phyloP scores from a whole-genome alignment of 768 basidiomycete genomes.

The Mycena capillaripes region DNA sequence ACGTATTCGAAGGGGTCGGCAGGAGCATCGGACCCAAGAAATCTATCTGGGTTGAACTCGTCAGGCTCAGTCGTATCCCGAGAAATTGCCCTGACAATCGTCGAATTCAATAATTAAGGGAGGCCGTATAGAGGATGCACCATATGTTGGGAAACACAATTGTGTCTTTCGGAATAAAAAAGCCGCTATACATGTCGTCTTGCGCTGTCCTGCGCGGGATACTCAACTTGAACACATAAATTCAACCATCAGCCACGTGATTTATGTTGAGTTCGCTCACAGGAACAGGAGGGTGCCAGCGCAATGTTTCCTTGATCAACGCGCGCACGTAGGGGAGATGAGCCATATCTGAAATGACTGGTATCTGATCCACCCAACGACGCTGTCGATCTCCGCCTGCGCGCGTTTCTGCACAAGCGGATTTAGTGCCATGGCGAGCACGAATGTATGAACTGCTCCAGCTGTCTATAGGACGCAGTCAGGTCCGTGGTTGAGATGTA shows the following conservation, averaged over 20 bases:
- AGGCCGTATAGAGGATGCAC: too few relatives aligned
- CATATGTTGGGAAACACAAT: background rate
- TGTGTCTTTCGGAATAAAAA: conserved; percentile 5
- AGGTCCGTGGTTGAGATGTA: background rate
- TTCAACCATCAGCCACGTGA: background rate
- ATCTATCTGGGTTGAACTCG: background rate
- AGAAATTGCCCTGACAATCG: background rate
- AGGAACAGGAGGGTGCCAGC: conserved; percentile 41
- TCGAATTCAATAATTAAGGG: background rate
- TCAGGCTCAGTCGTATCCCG: background rate
- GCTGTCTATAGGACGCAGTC: conserved; percentile 21
- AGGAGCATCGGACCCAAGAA: background rate
- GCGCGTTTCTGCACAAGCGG: conserved; percentile 34
- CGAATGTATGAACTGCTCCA: conserved; percentile 26
- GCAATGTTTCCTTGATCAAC: conserved; percentile 35
- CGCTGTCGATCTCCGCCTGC: conserved; percentile 37
- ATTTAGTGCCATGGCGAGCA: conserved; percentile 36
- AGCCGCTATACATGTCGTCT: background rate
- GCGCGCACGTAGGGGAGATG: conserved; percentile 34
- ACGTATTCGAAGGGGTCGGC: background rate
- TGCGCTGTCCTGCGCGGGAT: background rate
- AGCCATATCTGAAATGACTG: conserved; percentile 14
- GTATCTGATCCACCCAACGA: conserved; percentile 29
- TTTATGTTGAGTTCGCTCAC: conserved; percentile 11
- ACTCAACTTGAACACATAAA: background rate